Base-by-base conservation (phyloP, 2,329 filamentous ascomycete genomes). In the Fusarium irregulare region DNA sequence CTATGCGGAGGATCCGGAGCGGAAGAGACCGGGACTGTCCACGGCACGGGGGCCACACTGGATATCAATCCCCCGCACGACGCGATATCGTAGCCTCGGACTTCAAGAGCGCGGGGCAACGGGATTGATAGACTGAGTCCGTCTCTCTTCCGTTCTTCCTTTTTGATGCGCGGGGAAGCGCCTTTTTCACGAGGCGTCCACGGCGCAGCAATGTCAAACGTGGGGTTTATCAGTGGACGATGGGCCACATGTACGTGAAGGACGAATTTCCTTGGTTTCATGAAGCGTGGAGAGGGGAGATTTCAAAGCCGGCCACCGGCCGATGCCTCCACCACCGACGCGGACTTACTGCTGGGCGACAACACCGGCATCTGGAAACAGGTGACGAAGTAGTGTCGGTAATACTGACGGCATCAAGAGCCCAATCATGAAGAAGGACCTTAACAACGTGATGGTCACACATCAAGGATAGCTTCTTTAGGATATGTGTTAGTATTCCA, bases 221-320 rank as follows among this genome's bases (percentile, higher is more conserved):
- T 76, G 74, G 74, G 73, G 74, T 76, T 71, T 73, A 51, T 70
- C 64, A 71, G 71, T 74, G 71, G 73, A 64, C 75, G 70, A 76
- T 61, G 67, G 72, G 73, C 41, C 56, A 71, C 61, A 59, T 65
- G 53, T 37, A 54, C 62, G 46, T 37, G 50, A 59, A 48, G 50
- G 50, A 60, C 41, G 57, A 49, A 62, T 61, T 55, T 64, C 56
- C 66, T 62, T 73, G 64, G 63, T 71, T 64, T 57, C 64, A 71
- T 48, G 44, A 64, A 60, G 53, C 44, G n/a, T 58, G 55, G 64
- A 59, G 69, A 72, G 54, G 65, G 58, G 58, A 69, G 54, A 57
- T 54, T 66, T 68, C 58, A 63, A 55, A 65, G 53, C 51, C 55
- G 57, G 63, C 63, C 59, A 55, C 62, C 23, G 51, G 60, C 49